Base-by-base conservation (phyloP, 2,329 filamentous ascomycete species). In the Alternaria longipes region DNA sequence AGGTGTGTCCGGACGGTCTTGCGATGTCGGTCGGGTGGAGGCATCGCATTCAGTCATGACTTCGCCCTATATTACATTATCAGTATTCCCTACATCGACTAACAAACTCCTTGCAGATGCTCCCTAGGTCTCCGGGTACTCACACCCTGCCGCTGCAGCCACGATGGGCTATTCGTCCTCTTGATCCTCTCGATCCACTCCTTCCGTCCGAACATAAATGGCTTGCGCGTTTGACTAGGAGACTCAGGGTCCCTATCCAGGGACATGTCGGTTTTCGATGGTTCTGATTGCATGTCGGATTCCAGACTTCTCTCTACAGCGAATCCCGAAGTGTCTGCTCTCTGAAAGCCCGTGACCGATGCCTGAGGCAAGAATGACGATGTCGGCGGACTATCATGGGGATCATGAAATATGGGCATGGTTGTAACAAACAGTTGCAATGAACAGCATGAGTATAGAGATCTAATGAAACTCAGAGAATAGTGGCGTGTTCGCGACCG, bases 101-200 rank as follows among this genome's bases (percentile, higher is more conserved):
- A n/a, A 34, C 8, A 22, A 24, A 9, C 28, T 22, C 18, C 30
- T 8, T 16, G 20, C 42, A 18, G 7, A 9, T 26, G 11, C 8
- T 9, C 16, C 22, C 45, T 22, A 46, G 40, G 32, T 14, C 49
- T 22, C 14, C 18, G 9, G 26, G 16, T 54, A 75, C 73, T 71
- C 61, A 85, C 90, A 83, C 86, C 85, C 71, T 85, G 85, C 74
- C 61, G 55, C 26, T 72, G 86, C 40, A 89, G 83, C 92, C 92
- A 95, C 5, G 88, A 87, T 38, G 91, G 90, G 72, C 88, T 91
- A 79, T 93, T 89, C 32, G 88, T 89, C 77, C 87, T 88, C 81
- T 97, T 97, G 67, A 97, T 85, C 66, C 90, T 86, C 78, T 93
- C 87, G 59, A 98, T 97, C 70, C 97, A 82, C 78, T 94, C 90